phyloP scores from a whole-genome alignment of 495 filamentous ascomycete genomes.

The Neurospora tetrasperma region DNA sequence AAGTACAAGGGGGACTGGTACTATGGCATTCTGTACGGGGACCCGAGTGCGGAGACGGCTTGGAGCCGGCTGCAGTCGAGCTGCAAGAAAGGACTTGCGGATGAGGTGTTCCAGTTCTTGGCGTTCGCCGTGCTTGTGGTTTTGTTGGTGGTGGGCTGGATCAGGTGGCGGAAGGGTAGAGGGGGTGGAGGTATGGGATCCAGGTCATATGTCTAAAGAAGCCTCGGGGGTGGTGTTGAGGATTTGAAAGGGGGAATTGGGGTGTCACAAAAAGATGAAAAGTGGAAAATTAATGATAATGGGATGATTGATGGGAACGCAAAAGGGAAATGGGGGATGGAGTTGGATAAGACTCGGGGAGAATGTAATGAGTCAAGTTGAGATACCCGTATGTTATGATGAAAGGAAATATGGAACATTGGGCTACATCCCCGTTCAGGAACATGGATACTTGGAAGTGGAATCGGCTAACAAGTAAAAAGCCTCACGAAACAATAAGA shows the following conservation, averaged over 20 bases:
- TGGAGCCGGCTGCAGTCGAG: constrained; percentile 9
- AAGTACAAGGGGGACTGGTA: neutral
- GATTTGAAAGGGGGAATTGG: neutral
- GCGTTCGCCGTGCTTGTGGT: constrained; percentile 18
- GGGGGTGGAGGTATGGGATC: neutral
- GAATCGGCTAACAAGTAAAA: neutral
- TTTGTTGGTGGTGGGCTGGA: constrained; percentile 13
- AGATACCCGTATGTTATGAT: neutral
- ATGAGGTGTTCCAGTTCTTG: constrained; percentile 29
- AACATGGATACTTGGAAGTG: neutral
- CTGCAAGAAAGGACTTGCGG: constrained; percentile 25
- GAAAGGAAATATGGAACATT: neutral
- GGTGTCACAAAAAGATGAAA: neutral
- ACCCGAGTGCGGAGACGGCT: neutral
- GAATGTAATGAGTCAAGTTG: neutral
- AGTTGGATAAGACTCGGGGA: neutral
- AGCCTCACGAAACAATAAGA: neutral
- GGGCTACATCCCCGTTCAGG: neutral
- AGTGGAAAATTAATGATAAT: neutral
- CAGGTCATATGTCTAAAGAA: neutral
- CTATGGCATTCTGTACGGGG: constrained; percentile 10
- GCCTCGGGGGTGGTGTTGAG: neutral
- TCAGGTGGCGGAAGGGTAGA: constrained; percentile 7
- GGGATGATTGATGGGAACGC: neutral
- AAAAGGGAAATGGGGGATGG: neutral